Percentiles rank a stretch among this genome's conserved stretches.
Evolutionary conservation across 257 asterid genomes (phyloP).

Genomic region (Solanum phureja): DNA sequence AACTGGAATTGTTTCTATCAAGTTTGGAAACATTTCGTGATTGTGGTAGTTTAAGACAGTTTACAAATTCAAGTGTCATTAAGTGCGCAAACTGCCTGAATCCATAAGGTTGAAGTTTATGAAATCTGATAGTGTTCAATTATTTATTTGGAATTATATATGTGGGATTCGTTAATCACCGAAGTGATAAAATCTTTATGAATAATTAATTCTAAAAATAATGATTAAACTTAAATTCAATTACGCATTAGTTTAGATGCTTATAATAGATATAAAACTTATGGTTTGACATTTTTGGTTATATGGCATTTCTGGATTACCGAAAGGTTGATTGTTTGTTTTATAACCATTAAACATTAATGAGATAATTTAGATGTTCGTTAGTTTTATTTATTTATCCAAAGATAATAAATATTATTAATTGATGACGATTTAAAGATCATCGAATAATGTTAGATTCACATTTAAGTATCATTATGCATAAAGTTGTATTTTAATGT

Average conservation of each 20-base stretch:
- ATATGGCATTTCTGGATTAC: not conserved
- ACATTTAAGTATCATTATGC: not conserved
- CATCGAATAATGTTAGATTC: not conserved
- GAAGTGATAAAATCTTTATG: not conserved
- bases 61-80: not conserved
- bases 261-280: not conserved
- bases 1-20: not conserved
- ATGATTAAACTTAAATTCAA: not conserved
- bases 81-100: not conserved
- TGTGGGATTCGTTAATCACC: not conserved
- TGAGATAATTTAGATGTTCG: not conserved
- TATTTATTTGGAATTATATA: not conserved
- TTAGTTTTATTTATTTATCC: not conserved
- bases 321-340: not conserved
- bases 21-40: not conserved
- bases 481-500: not conserved
- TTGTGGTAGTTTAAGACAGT: not conserved
- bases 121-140: not conserved
- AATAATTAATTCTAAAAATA: not conserved
- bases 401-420: not conserved
- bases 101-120: not conserved
- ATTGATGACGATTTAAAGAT: not conserved
- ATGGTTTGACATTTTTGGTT: not conserved
- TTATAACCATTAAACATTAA: not conserved
- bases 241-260: not conserved